Conservation (phyloP, 306 rosid species). For the Coriaria nepalensis region DNA sequence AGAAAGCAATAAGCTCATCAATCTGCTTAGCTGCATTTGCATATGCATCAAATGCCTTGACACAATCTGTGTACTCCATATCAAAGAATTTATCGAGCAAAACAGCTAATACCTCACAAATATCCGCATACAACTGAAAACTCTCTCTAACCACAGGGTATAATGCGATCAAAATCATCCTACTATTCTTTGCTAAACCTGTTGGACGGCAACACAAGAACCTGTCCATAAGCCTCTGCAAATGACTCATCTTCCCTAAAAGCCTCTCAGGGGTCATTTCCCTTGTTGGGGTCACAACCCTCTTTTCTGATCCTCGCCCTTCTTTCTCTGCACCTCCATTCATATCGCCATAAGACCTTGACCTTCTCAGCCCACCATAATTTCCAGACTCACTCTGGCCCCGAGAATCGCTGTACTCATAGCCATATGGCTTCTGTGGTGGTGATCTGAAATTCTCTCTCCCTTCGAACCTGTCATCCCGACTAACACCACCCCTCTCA, state of each 20-base stretch:
- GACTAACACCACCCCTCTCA: constrained; percentile 11
- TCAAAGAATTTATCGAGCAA: constrained; percentile 88
- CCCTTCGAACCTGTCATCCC: constrained; percentile 37
- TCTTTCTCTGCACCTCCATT: constrained; percentile 36
- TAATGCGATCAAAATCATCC: constrained; percentile 74
- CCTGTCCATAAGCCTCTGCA: constrained; percentile 81
- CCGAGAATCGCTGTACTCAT: constrained; percentile 45
- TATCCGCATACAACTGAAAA: constrained; percentile 78
- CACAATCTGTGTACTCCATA: constrained; percentile 85
- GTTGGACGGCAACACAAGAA: constrained; percentile 85
- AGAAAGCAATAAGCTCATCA: constrained; percentile 61
- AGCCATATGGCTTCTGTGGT: constrained; percentile 49
- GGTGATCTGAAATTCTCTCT: constrained; percentile 75
- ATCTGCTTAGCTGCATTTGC: constrained; percentile 90
- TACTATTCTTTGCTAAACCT: constrained; percentile 71
- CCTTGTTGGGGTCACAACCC: constrained; percentile 62
- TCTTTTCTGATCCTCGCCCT: constrained; percentile 24
- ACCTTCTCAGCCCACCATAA: constrained; percentile 63
- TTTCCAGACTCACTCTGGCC: constrained; percentile 35
- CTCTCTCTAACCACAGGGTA: constrained; percentile 83
- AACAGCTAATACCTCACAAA: constrained; percentile 84
- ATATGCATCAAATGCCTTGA: constrained; percentile 85
- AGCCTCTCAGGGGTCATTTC: constrained; percentile 81
- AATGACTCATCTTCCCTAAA: constrained; percentile 78
- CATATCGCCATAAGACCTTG: constrained; percentile 84